These are phyloP conservation scores for Rubia peregrina DNA, from an alignment of 305 asterid genomes.

Conservation along the genomic window DNA sequence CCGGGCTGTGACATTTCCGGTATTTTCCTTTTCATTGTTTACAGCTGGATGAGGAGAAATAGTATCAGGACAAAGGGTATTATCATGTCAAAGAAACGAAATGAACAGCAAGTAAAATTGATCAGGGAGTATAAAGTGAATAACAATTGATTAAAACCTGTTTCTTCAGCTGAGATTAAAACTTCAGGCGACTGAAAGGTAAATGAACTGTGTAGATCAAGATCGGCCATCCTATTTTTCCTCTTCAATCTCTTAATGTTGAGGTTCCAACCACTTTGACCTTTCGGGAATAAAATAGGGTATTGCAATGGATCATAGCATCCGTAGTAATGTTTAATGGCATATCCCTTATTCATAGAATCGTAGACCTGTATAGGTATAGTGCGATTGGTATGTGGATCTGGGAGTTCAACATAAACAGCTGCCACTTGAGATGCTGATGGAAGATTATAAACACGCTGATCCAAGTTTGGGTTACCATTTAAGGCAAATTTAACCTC, in stretches of 20 bases:
- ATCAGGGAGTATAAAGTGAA: no score
- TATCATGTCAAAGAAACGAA: no score
- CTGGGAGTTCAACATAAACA: background rate
- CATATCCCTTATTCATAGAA: background rate
- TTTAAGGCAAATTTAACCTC: background rate
- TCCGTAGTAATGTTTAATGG: background rate
- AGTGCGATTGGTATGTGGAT: background rate
- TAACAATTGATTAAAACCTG: no score
- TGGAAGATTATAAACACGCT: background rate
- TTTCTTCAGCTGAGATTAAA: no score
- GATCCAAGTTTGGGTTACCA: background rate
- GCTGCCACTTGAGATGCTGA: background rate
- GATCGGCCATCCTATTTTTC: background rate
- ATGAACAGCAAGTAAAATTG: no score
- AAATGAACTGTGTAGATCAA: background rate
- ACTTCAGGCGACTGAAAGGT: no score
- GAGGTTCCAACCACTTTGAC: conserved; percentile 7
- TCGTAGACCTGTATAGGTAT: conserved; percentile 4
- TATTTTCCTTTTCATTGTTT: background rate
- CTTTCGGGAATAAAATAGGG: conserved; percentile 3
- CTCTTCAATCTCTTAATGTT: no score
- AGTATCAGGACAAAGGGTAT: no score
- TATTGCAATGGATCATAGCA: conserved; percentile 20
- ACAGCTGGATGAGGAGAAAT: no score
- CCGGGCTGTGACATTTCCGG: background rate